phyloP scores from a whole-genome alignment of 768 basidiomycete genomes.

The Baorangia bicolor region DNA sequence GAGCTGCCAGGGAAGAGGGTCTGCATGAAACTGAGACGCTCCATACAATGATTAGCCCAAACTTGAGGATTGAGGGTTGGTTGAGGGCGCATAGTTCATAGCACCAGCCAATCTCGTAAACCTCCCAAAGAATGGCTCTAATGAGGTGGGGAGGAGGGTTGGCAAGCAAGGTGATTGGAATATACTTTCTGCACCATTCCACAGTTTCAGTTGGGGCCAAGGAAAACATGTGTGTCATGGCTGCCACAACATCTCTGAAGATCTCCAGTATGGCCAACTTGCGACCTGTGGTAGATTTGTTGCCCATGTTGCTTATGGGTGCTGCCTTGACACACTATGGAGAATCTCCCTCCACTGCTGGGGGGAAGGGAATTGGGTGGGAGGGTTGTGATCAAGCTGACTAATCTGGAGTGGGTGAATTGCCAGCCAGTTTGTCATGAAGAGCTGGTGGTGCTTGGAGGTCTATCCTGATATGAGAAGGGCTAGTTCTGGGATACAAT shows the following conservation, averaged over 20 bases:
- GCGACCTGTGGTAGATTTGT: background rate
- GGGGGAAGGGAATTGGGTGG: background rate
- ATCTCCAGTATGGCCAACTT: slow-evolving; percentile 1
- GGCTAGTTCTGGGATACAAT: slow-evolving; percentile 7
- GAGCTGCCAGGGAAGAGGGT: background rate
- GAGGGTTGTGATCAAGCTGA: slow-evolving; percentile 2
- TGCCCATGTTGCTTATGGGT: background rate
- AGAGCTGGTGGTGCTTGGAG: background rate
- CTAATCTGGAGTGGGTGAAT: slow-evolving; percentile 3
- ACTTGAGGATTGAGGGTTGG: background rate
- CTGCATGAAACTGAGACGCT: background rate
- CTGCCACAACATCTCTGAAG: background rate
- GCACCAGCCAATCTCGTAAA: slow-evolving; percentile 18
- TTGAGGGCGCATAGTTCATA: slow-evolving; percentile 23
- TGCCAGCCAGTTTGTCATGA: slow-evolving; percentile 11
- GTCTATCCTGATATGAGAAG: background rate
- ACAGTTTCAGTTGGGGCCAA: background rate
- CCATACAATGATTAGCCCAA: slow-evolving; percentile 1
- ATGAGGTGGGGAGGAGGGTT: background rate
- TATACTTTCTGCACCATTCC: background rate
- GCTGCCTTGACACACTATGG: background rate
- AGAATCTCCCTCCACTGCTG: slow-evolving; percentile 5
- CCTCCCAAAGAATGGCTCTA: slow-evolving; percentile 16
- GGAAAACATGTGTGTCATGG: background rate
- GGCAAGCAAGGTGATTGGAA: background rate